Evolutionary conservation across 371 early-diverging fungal genomes (phyloP).

Genomic region (Rhizopus delemar): DNA sequence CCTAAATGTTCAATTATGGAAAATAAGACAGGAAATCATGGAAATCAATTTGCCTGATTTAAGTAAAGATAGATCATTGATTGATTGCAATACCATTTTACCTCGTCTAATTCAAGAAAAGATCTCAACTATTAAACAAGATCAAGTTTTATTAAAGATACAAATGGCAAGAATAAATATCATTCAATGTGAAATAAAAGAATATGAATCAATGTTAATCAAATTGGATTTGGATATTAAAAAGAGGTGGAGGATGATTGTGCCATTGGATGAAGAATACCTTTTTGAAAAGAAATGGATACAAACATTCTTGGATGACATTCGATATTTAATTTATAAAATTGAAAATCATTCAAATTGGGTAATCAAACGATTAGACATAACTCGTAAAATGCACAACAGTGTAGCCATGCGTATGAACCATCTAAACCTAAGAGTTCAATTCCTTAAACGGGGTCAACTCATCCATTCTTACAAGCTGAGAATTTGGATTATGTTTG

Average conservation of each 20-base stretch:
- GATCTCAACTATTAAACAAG: not conserved
- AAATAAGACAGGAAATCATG: too few relatives aligned
- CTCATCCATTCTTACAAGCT: too few relatives aligned
- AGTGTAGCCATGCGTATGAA: too few relatives aligned
- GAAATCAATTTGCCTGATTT: too few relatives aligned
- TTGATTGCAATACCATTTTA: too few relatives aligned
- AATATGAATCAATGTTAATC: not conserved
- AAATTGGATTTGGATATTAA: not conserved
- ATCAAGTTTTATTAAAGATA: not conserved
- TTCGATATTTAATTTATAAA: not conserved
- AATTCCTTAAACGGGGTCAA: too few relatives aligned
- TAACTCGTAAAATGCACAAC: not conserved
- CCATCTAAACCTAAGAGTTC: too few relatives aligned
- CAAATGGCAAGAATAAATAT: not conserved
- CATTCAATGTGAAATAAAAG: not conserved
- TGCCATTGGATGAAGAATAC: not conserved
- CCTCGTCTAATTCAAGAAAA: not conserved
- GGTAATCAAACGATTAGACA: not conserved
- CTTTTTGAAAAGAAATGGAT: not conserved
- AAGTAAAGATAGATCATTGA: too few relatives aligned
- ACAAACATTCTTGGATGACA: not conserved
- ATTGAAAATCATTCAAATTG: not conserved
- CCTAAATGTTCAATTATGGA: too few relatives aligned
- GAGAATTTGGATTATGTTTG: too few relatives aligned
- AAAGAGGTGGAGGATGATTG: not conserved